Conservation (phyloP, 805 yeast genomes). For the Lipomyces mesembrius region DNA sequence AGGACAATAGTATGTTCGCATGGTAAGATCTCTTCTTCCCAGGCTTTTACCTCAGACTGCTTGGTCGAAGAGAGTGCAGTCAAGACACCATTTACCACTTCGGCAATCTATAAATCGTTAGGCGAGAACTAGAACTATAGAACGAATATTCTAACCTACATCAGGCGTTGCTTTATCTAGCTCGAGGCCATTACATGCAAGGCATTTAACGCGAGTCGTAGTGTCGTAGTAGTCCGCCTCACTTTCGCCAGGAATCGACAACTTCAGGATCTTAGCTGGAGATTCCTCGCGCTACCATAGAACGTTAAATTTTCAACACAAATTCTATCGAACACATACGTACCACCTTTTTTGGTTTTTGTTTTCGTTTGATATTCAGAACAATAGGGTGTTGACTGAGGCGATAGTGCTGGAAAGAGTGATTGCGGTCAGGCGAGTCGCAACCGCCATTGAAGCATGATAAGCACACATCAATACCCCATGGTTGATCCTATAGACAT, state of each 20-base stretch:
- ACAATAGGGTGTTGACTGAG: conserved; percentile 60
- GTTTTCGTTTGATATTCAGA: conserved; percentile 56
- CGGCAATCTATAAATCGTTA: conserved; percentile 38
- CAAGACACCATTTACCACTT: conserved; percentile 53
- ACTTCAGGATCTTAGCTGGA: conserved; percentile 59
- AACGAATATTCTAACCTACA: conserved; percentile 11
- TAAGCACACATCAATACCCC: conserved; percentile 78
- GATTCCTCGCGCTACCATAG: conserved; percentile 41
- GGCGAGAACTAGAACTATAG: not conserved
- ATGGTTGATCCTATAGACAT: conserved; percentile 44
- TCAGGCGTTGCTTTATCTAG: conserved; percentile 17
- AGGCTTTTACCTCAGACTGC: conserved; percentile 75
- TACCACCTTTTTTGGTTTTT: conserved; percentile 28
- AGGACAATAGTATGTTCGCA: conserved; percentile 77
- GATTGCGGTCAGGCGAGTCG: conserved; percentile 62
- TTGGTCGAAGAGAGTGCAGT: conserved; percentile 62
- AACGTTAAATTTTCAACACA: conserved; percentile 30
- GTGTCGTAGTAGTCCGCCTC: conserved; percentile 68
- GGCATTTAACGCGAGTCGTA: conserved; percentile 50
- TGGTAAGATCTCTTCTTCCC: conserved; percentile 86
- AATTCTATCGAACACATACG: conserved; percentile 43
- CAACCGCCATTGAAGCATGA: conserved; percentile 56
- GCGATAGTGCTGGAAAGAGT: conserved; percentile 59
- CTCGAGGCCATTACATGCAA: conserved; percentile 42
- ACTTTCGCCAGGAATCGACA: conserved; percentile 65